Percentiles rank a stretch among this genome's conserved stretches.
These are phyloP conservation scores for Phylloporus scabripes DNA, from an alignment of 768 basidiomycete genomes.

Conservation along the genomic window DNA sequence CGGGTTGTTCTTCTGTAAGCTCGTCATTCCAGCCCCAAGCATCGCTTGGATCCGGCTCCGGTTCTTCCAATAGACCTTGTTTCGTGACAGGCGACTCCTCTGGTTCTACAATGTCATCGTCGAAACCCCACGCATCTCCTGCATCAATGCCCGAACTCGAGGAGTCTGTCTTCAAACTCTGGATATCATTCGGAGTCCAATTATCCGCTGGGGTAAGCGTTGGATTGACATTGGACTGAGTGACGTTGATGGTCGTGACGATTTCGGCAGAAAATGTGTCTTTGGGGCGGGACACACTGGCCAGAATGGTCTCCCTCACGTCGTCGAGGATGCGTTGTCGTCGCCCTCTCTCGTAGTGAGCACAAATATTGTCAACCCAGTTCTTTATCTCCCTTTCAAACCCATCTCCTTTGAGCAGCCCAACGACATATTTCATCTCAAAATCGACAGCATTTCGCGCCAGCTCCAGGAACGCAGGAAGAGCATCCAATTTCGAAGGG, in stretches of 20 bases:
- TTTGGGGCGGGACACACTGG: slow-evolving; percentile 12
- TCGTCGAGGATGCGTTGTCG: slow-evolving; percentile 59
- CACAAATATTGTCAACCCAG: slow-evolving; percentile 65
- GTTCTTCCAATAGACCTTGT: slow-evolving; percentile 13
- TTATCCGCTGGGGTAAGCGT: slow-evolving; percentile 29
- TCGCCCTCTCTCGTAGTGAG: slow-evolving; percentile 76
- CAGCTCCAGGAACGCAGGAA: slow-evolving; percentile 59
- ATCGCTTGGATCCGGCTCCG: slow-evolving; percentile 43
- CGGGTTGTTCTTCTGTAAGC: slow-evolving; percentile 21
- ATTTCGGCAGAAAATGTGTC: slow-evolving; percentile 26
- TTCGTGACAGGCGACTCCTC: slow-evolving; percentile 18
- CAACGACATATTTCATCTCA: slow-evolving; percentile 51
- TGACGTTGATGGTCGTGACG: slow-evolving; percentile 1
- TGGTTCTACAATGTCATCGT: slow-evolving; percentile 37
- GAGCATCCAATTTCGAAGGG: slow-evolving; percentile 54
- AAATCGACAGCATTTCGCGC: slow-evolving; percentile 56
- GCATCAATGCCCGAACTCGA: slow-evolving; percentile 22
- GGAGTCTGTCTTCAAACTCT: slow-evolving; percentile 23
- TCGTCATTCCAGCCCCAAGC: slow-evolving; percentile 77
- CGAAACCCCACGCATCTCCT: slow-evolving; percentile 48
- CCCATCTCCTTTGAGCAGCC: slow-evolving; percentile 43
- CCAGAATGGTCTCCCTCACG: slow-evolving; percentile 52
- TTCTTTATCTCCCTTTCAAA: slow-evolving; percentile 51
- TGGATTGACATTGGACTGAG: background rate
- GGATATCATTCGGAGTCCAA: slow-evolving; percentile 44